Evolutionary conservation across 306 rosid species (phyloP), one percentile per base, ranked within the genome.

Genomic region (Quillaja saponaria): DNA sequence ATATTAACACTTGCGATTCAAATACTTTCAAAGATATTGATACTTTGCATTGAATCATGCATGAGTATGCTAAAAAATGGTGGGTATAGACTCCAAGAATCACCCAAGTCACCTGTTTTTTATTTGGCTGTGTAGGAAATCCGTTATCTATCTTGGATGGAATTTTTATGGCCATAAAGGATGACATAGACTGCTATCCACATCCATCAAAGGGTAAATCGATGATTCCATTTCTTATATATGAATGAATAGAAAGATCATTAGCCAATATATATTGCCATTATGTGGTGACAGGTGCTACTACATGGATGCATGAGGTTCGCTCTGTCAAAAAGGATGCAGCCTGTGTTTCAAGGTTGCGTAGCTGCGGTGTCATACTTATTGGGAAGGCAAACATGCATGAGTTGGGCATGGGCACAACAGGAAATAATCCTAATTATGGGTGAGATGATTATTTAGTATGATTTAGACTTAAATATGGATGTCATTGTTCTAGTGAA

Each of bases 381-480:
- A 34, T 88, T 31, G 98, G 98, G 73, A 91, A 91, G 76, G 92
- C 96, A 69, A 91, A 91, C 71, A 91, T 91, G 98, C 98, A 91
- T 34, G 98, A 91, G 72, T 21, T 88, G 49, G 98, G 98, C 74
- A 86, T 91, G 96, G 98, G 98, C 61, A 86, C 96, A n/a, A 91
- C 98, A 10, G 98, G 98, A 71, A 91, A 86, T 69, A 91, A 91
- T 84, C 70, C 96, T 64, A 84, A 91, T 51, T 84, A 82, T 11
- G 98, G 98, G 98, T 91, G 79, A 66, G 78, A 40, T 65, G 58
- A 37, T 58, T 63, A 55, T 37, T 58, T 42, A 14, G 46, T 44
- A 39, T 37, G 48, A 49, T 71, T 54, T 12, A n/a, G n/a, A 65
- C 54, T 63, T 47, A 42, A 64, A 25, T 28, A 28, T 48, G 50